Evolutionary conservation across 192 early-diverging fungal species (phyloP), one percentile per base, ranked within the genome.

Genomic region (Spizellomyces sp.): DNA sequence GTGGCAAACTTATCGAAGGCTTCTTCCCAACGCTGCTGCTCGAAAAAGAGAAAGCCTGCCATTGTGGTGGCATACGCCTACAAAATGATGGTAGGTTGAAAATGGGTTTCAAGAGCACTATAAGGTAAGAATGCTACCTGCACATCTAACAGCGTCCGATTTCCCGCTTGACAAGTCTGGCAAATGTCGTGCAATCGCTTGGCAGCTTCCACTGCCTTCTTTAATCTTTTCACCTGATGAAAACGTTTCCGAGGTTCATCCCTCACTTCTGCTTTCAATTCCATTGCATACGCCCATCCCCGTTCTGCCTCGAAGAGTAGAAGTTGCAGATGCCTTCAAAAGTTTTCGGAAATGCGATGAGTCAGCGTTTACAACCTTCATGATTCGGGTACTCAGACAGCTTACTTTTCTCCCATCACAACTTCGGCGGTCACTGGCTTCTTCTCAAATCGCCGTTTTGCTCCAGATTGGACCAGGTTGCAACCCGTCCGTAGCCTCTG

Each of bases 231-330:
- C 54, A 91, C 75, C 9, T 87, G 70, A 73, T 93, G 91, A 70
- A 82, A 79, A 57, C 80, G 82, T 70, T 91, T 91, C 14, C 90
- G 82, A 15, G 86, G 83, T 45, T 92, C 87, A 45, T 84, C 83
- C 48, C 75, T 70, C 19, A 81, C 77, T 44, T 90, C 85, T 1
- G 67, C 74, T 65, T 91, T 91, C 48, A 92, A 75, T 69, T 94
- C 88, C 91, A 92, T 93, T 19, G 87, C 87, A 62, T 91, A 91
- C 50, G 84, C 81, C 91, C 90, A 94, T 14, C 81, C 81, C 17
- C 92, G 83, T 69, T 94, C 93, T 0, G 89, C 80, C 60, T 91
- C 82, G 66, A 90, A 92, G 8, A 94, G 76, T 27, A 85, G 70
- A 14, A 91, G 70, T 27, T 89, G 80, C 46, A 92, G 75, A 65